A percentile compares a stretch with the other conserved stretches of the same genome.
phyloP scores from a whole-genome alignment of 495 filamentous ascomycete species.

The Lineolata rhizophorae region DNA sequence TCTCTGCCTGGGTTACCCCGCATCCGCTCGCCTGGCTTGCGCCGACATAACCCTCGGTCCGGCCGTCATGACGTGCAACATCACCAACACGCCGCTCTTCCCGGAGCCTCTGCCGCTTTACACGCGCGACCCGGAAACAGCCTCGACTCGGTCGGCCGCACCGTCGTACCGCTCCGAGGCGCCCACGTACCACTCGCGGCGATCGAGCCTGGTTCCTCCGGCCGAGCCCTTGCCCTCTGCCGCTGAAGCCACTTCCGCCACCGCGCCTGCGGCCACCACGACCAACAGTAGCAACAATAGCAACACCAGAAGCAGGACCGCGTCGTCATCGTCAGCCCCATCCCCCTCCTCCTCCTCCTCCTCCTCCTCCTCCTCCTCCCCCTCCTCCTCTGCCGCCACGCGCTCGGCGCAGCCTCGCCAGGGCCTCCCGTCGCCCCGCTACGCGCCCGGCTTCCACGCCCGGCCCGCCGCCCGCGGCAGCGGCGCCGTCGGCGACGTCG shows the following conservation, averaged over 20 bases:
- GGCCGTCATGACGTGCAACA: slow-evolving; percentile 11
- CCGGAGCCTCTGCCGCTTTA: slow-evolving; percentile 16
- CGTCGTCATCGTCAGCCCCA: too few relatives aligned
- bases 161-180: slow-evolving; percentile 17
- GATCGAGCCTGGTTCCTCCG: too few relatives aligned
- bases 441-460: slow-evolving; percentile 11
- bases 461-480: too few relatives aligned
- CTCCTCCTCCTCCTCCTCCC: slow-evolving; percentile 1
- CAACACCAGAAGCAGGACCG: too few relatives aligned
- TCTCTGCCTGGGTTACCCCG: too few relatives aligned
- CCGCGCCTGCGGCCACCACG: too few relatives aligned
- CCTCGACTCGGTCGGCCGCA: slow-evolving; percentile 13
- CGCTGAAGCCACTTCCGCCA: too few relatives aligned
- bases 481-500: slow-evolving; percentile 5
- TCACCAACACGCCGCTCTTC: slow-evolving; percentile 9
- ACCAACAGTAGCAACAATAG: too few relatives aligned
- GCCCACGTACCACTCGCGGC: slow-evolving; percentile 12
- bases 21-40: too few relatives aligned
- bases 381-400: neutral
- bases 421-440: slow-evolving; percentile 9
- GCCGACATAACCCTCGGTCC: neutral
- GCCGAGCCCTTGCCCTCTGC: too few relatives aligned
- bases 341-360: too few relatives aligned
- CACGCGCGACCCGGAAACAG: slow-evolving; percentile 10
- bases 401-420: slow-evolving; percentile 1